Evolutionary conservation across 441 rosid genomes (phyloP).

Genomic region (Sinapis alba): DNA sequence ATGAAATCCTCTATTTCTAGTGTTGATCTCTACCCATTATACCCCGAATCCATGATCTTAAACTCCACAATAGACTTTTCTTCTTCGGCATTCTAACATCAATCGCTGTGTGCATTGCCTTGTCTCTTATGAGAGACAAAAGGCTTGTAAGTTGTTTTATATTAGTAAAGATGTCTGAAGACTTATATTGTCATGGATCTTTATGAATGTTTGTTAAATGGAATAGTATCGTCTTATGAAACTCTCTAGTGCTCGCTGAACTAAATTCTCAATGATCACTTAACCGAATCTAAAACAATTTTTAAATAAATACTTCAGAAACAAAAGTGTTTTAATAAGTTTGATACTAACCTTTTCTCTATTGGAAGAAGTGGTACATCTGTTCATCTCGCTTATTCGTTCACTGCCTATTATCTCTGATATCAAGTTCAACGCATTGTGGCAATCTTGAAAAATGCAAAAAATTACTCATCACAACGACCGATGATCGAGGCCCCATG

Average conservation of each 20-base stretch:
- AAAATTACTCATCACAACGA: too few species aligned
- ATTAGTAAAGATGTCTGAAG: not conserved
- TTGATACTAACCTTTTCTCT: too few species aligned
- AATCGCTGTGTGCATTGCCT: not conserved
- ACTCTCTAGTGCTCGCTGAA: not conserved
- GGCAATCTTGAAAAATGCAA: too few species aligned
- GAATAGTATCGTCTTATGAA: not conserved
- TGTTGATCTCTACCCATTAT: constrained; percentile 9
- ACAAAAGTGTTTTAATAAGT: too few species aligned
- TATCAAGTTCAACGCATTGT: too few species aligned
- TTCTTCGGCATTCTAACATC: not conserved
- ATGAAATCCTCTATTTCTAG: constrained; percentile 12
- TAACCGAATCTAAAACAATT: too few species aligned
- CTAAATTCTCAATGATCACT: not conserved
- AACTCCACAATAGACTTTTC: not conserved
- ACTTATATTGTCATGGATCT: not conserved
- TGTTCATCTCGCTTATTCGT: too few species aligned
- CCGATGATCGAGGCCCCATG: too few species aligned
- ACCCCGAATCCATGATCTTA: not conserved
- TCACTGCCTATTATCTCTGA: too few species aligned
- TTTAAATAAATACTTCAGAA: too few species aligned
- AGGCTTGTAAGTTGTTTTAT: not conserved
- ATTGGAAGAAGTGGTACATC: too few species aligned
- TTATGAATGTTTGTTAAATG: not conserved
- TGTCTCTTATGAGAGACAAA: not conserved